Evolutionary conservation across 805 yeast species (phyloP).

Genomic region (Debaryomyces maramus): DNA sequence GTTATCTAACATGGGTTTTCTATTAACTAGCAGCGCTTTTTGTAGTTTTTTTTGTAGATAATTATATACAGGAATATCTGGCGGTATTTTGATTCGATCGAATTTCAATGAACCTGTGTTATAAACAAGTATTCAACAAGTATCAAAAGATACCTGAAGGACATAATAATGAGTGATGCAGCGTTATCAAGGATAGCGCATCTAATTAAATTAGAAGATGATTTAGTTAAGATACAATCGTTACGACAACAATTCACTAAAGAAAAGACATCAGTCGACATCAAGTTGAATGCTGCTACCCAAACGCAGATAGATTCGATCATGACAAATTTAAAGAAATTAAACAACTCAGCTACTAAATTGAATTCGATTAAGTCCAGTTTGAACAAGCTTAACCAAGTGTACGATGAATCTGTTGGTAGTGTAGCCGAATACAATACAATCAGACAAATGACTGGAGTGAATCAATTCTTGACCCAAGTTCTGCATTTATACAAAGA

Average conservation of each 20-base stretch:
- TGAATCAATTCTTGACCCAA: slow-evolving; percentile 70
- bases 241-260: slow-evolving; percentile 57
- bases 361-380: slow-evolving; percentile 37
- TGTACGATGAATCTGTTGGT: slow-evolving; percentile 56
- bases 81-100: neutral
- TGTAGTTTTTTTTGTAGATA: too few species aligned
- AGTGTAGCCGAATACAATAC: slow-evolving; percentile 67
- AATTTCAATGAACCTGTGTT: too few species aligned
- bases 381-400: slow-evolving; percentile 45
- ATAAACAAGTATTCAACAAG: too few species aligned
- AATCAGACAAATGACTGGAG: slow-evolving; percentile 63
- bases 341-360: slow-evolving; percentile 46
- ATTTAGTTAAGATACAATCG: slow-evolving; percentile 52
- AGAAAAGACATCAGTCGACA: slow-evolving; percentile 74
- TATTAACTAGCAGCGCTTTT: too few species aligned
- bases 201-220: slow-evolving; percentile 47
- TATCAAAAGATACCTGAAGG: too few species aligned
- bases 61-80: neutral
- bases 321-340: slow-evolving; percentile 48
- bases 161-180: slow-evolving; percentile 42
- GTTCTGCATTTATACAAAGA: slow-evolving; percentile 65
- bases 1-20: too few species aligned
- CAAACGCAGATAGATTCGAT: slow-evolving; percentile 61
- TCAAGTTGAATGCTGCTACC: slow-evolving; percentile 71
- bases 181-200: slow-evolving; percentile 41